A percentile compares a stretch with the other conserved stretches of the same genome.
These are phyloP conservation scores for Apophysomyces elegans DNA, from an alignment of 371 early-diverging fungal genomes.

Conservation along the genomic window DNA sequence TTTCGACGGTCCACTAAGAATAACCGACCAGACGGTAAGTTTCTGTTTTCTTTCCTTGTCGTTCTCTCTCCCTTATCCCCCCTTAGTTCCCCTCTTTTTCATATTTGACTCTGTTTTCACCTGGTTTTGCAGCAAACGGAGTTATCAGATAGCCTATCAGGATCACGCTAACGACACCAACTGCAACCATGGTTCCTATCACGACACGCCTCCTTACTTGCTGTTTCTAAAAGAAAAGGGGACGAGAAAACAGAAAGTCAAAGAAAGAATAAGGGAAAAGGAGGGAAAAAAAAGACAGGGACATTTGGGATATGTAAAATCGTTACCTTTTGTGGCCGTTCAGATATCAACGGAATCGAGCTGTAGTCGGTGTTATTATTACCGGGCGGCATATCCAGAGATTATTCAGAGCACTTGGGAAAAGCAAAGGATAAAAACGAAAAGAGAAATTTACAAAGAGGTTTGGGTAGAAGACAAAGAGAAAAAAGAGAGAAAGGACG, in stretches of 20 bases:
- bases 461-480: neutral
- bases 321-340: neutral
- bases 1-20: neutral
- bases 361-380: neutral
- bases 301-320: neutral
- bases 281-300: too few relatives aligned
- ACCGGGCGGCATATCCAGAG: neutral
- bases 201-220: neutral
- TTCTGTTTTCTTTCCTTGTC: neutral
- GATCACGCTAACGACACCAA: slow-evolving; percentile 10
- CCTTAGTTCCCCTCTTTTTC: neutral
- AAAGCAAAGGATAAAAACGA: neutral
- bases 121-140: neutral
- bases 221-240: slow-evolving; percentile 13
- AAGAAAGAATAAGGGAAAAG: too few relatives aligned
- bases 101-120: neutral
- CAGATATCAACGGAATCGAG: slow-evolving; percentile 8
- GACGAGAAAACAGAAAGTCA: neutral
- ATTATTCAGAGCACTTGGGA: neutral
- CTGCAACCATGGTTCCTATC: slow-evolving; percentile 7
- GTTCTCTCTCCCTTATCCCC: neutral
- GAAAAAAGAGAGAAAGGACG: neutral
- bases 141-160: neutral
- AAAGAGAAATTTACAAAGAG: neutral
- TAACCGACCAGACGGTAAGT: neutral